phyloP scores from a whole-genome alignment of 2,329 filamentous ascomycete genomes.

The Cladobotryum protrusum region DNA sequence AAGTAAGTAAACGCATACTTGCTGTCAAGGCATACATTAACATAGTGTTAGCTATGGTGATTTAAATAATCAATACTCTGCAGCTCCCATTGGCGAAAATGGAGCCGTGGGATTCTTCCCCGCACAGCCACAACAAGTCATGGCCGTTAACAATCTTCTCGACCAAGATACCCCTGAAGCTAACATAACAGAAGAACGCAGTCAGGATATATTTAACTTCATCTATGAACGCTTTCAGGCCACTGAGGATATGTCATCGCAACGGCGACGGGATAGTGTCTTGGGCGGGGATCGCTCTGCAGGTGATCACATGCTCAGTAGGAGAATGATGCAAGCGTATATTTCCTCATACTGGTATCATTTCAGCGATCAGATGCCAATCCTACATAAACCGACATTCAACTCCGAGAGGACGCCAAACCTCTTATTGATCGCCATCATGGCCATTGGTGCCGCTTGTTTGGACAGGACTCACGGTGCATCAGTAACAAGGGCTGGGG shows the following conservation, averaged over 20 bases:
- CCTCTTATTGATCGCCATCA: slow-evolving; percentile 77
- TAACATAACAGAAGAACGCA: slow-evolving; percentile 79
- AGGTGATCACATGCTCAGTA: slow-evolving; percentile 63
- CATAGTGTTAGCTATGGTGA: slow-evolving; percentile 44
- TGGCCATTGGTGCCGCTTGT: slow-evolving; percentile 86
- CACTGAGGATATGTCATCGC: slow-evolving; percentile 64
- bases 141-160: slow-evolving; percentile 81
- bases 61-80: slow-evolving; percentile 31
- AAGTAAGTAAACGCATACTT: slow-evolving; percentile 37
- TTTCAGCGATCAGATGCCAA: slow-evolving; percentile 90
- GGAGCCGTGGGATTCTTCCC: slow-evolving; percentile 50
- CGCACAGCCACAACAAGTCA: slow-evolving; percentile 66
- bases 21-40: slow-evolving; percentile 18
- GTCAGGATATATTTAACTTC: slow-evolving; percentile 73
- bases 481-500: slow-evolving; percentile 67
- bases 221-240: slow-evolving; percentile 75
- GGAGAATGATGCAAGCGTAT: slow-evolving; percentile 94
- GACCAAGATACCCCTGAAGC: slow-evolving; percentile 76
- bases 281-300: slow-evolving; percentile 70
- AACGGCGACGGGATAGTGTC: slow-evolving; percentile 69
- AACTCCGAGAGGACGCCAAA: slow-evolving; percentile 80
- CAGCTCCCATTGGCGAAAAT: slow-evolving; percentile 45
- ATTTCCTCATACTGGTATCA: slow-evolving; percentile 91
- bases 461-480: slow-evolving; percentile 75
- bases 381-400: slow-evolving; percentile 91